Conservation (phyloP, 768 basidiomycete genomes). For the Russula sp. region DNA sequence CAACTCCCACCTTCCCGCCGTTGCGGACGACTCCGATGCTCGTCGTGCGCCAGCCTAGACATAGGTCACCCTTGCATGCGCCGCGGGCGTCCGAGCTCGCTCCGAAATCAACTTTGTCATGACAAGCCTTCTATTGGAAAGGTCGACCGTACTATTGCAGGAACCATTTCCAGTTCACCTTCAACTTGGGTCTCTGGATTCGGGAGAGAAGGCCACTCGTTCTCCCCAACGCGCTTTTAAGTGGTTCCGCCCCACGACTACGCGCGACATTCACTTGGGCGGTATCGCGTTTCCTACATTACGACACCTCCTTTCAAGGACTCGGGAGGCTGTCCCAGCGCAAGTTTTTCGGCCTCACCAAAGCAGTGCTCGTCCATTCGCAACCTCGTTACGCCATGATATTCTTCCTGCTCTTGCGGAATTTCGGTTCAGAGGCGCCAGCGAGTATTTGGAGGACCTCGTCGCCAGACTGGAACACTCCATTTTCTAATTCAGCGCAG, state of each 20-base stretch:
- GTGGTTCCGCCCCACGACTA: background rate
- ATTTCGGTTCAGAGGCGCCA: background rate
- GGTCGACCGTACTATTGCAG: background rate
- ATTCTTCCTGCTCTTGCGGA: background rate
- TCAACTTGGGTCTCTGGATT: background rate
- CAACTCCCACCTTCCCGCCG: slow-evolving; percentile 37
- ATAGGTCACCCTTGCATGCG: slow-evolving; percentile 31
- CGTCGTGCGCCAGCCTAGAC: slow-evolving; percentile 46
- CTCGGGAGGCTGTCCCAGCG: background rate
- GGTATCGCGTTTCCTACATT: background rate
- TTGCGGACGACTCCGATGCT: slow-evolving; percentile 54
- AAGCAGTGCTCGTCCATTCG: background rate
- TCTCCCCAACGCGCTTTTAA: background rate
- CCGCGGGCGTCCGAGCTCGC: slow-evolving; percentile 54
- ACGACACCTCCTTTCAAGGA: background rate
- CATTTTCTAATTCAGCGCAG: background rate
- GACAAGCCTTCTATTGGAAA: background rate
- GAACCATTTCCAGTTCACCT: background rate
- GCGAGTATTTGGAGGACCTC: slow-evolving; percentile 1
- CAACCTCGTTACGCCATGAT: background rate
- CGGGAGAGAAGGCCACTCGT: background rate
- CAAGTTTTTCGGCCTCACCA: background rate
- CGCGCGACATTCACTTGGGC: background rate
- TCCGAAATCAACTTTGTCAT: slow-evolving; percentile 28
- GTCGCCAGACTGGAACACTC: background rate